These are phyloP conservation scores for Hypericum androsaemum DNA, from an alignment of 345 rosid genomes.

Conservation along the genomic window DNA sequence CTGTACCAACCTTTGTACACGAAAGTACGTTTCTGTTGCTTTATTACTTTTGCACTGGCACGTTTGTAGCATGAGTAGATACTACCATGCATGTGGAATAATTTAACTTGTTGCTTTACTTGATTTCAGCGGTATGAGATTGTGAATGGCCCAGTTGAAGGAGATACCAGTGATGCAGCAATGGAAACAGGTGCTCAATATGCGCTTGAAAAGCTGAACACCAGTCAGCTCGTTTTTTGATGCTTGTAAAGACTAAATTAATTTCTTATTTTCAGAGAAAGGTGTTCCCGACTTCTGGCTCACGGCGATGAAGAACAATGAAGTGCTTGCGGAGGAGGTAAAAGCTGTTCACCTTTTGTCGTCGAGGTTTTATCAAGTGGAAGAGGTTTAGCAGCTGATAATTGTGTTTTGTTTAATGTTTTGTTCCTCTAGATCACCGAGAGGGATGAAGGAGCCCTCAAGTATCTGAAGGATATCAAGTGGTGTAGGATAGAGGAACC, in stretches of 20 bases:
- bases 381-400: too few relatives aligned
- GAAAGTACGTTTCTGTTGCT: conserved; percentile 4
- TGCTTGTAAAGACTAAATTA: background rate
- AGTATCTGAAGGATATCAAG: conserved; percentile 21
- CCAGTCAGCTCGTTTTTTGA: background rate
- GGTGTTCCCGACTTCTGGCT: conserved; percentile 22
- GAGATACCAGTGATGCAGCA: background rate
- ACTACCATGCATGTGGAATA: background rate
- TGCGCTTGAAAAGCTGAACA: conserved; percentile 2
- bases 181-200: conserved; percentile 3
- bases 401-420: background rate
- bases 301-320: conserved; percentile 15
- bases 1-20: conserved; percentile 15
- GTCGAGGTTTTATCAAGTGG: too few relatives aligned
- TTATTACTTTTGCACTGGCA: background rate
- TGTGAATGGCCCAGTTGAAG: conserved; percentile 16
- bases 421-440: conserved; percentile 17
- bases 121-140: conserved; percentile 13
- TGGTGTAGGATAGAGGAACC: conserved; percentile 17
- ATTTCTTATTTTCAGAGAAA: conserved; percentile 8
- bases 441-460: conserved; percentile 25
- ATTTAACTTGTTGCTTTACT: background rate
- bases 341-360: too few relatives aligned
- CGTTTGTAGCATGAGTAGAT: background rate
- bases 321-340: conserved; percentile 18